phyloP scores from a whole-genome alignment of 2,329 filamentous ascomycete species.

The Chrysoporthe cubensis region DNA sequence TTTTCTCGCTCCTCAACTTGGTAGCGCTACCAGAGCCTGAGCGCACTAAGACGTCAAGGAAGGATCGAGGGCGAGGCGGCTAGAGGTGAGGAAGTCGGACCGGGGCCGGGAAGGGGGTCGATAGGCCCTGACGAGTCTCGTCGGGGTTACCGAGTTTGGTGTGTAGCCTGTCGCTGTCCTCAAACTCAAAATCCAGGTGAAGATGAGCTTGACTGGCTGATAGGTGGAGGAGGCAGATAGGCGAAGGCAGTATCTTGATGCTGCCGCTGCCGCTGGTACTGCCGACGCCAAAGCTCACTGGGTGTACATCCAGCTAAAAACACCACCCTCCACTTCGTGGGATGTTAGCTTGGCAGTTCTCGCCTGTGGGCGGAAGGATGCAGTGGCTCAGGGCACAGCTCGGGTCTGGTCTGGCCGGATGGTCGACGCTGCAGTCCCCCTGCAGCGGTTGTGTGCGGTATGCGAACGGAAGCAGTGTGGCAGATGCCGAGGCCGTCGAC shows the following conservation, averaged over 20 bases:
- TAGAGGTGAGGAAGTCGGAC: slow-evolving; percentile 11
- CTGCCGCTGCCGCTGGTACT: background rate
- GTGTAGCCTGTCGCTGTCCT: background rate
- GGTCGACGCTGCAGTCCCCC: background rate
- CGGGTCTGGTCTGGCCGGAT: background rate
- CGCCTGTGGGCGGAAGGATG: background rate
- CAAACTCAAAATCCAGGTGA: background rate
- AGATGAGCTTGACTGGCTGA: background rate
- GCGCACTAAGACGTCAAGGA: slow-evolving; percentile 16
- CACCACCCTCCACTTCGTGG: slow-evolving; percentile 14
- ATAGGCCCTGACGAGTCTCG: background rate
- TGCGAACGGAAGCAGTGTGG: background rate
- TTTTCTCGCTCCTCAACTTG: background rate
- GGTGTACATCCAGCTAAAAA: slow-evolving; percentile 11
- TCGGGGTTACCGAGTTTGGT: slow-evolving; percentile 11
- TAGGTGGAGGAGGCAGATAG: background rate
- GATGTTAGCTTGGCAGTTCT: background rate
- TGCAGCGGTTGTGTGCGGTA: background rate
- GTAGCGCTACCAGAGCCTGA: slow-evolving; percentile 9
- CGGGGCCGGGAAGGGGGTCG: background rate
- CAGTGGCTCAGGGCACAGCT: background rate
- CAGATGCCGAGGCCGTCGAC: background rate
- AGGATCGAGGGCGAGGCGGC: slow-evolving; percentile 6
- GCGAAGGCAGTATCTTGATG: background rate
- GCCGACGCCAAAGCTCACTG: background rate